Evolutionary conservation across 257 asterid species (phyloP).

Genomic region (Nicotiana obtusifolia): DNA sequence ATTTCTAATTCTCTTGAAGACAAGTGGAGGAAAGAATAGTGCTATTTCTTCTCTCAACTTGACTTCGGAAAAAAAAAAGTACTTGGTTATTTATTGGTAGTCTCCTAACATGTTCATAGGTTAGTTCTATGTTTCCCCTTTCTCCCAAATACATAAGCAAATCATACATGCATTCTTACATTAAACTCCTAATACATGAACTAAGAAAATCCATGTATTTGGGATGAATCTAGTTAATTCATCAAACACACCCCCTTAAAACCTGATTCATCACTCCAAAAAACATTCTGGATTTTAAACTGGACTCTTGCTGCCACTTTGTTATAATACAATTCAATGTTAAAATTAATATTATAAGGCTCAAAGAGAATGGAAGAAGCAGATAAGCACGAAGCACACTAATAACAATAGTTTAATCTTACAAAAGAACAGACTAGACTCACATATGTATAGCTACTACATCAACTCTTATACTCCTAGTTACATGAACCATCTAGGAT

Average conservation of each 20-base stretch:
- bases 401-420: not conserved
- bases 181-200: not conserved
- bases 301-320: not conserved
- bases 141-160: not conserved
- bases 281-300: not conserved
- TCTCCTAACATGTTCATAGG: not conserved
- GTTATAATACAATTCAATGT: not conserved
- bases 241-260: too few species aligned
- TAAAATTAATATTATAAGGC: not conserved
- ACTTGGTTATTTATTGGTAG: not conserved
- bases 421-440: not conserved
- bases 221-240: too few species aligned
- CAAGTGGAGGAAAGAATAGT: not conserved
- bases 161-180: too few species aligned
- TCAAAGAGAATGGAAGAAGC: not conserved
- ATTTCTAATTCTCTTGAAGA: not conserved
- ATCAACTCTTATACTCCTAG: too few species aligned
- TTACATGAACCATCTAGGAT: not conserved
- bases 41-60: not conserved
- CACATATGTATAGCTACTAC: not conserved
- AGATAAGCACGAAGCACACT: not conserved
- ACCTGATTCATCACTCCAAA: not conserved
- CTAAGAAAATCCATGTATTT: too few species aligned
- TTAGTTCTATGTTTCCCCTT: not conserved
- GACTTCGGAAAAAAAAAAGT: too few species aligned